These are phyloP conservation scores for Russula lepida DNA, from an alignment of 768 basidiomycete species.

Conservation along the genomic window DNA sequence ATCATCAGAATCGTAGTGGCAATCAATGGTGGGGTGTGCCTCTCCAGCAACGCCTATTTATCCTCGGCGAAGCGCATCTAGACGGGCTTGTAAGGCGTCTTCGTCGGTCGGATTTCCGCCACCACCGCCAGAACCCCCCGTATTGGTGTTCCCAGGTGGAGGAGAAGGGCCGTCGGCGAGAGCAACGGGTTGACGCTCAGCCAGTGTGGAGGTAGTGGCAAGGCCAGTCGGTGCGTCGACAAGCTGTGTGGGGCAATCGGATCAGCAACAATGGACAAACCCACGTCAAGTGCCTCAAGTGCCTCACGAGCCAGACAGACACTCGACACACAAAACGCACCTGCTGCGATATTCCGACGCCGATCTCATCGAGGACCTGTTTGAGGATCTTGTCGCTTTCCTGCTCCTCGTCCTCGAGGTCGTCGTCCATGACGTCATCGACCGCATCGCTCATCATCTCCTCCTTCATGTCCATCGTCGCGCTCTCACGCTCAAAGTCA, in stretches of 20 bases:
- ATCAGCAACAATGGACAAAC: neutral
- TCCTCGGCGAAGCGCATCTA: slow-evolving; percentile 80
- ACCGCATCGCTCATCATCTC: slow-evolving; percentile 99
- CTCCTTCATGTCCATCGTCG: slow-evolving; percentile 99
- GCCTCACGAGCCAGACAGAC: neutral
- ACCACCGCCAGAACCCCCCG: slow-evolving; percentile 31
- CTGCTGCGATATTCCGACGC: slow-evolving; percentile 83
- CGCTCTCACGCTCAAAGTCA: slow-evolving; percentile 95
- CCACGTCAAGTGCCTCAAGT: neutral
- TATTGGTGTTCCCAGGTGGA: slow-evolving; percentile 30
- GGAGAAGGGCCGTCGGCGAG: slow-evolving; percentile 59
- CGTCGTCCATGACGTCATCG: slow-evolving; percentile 94
- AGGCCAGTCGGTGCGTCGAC: slow-evolving; percentile 76
- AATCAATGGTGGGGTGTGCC: neutral
- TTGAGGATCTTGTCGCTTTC: slow-evolving; percentile 94
- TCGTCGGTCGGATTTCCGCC: slow-evolving; percentile 56
- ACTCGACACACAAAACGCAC: slow-evolving; percentile 40
- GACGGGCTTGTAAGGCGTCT: slow-evolving; percentile 86
- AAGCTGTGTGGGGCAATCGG: slow-evolving; percentile 42
- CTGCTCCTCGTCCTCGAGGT: slow-evolving; percentile 87
- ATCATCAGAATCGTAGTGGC: neutral
- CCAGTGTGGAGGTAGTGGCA: slow-evolving; percentile 48
- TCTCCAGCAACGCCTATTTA: slow-evolving; percentile 27
- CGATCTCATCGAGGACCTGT: slow-evolving; percentile 96
- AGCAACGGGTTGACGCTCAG: slow-evolving; percentile 74